A percentile compares a stretch with the other conserved stretches of the same genome.
Conservation (phyloP, 208 protist species). For the Acanthamoeba pearcei region DNA sequence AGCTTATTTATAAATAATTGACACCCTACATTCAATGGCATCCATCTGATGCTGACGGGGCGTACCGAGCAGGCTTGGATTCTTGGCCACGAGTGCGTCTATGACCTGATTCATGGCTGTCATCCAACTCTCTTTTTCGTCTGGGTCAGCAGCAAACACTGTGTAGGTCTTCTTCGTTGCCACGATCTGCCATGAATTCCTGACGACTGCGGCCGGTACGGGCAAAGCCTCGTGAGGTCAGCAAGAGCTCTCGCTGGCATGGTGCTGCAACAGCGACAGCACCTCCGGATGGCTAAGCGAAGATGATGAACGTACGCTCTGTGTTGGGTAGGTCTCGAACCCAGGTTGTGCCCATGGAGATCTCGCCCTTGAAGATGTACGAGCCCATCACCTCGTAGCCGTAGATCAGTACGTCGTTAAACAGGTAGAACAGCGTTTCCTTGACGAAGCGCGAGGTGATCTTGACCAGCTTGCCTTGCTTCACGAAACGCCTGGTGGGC, state of each 20-base stretch:
- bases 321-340: constrained; percentile 60
- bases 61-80: constrained; percentile 22
- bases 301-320: neutral
- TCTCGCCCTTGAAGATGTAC: constrained; percentile 48
- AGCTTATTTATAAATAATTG: neutral
- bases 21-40: neutral
- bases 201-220: neutral
- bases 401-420: constrained; percentile 63
- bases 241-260: neutral
- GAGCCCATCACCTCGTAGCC: constrained; percentile 59
- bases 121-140: constrained; percentile 41
- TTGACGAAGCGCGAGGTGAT: constrained; percentile 70
- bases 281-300: neutral
- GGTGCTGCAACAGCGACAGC: neutral
- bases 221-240: neutral
- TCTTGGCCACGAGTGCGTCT: constrained; percentile 38
- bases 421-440: constrained; percentile 58
- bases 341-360: constrained; percentile 36
- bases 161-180: constrained; percentile 64
- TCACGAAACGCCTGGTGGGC: constrained; percentile 25
- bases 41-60: neutral
- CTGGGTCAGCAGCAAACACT: neutral
- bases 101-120: neutral
- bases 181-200: constrained; percentile 31
- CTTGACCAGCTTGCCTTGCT: constrained; percentile 50